Conservation (phyloP, 805 yeast species). For the Zygotorulaspora chibaensis region DNA sequence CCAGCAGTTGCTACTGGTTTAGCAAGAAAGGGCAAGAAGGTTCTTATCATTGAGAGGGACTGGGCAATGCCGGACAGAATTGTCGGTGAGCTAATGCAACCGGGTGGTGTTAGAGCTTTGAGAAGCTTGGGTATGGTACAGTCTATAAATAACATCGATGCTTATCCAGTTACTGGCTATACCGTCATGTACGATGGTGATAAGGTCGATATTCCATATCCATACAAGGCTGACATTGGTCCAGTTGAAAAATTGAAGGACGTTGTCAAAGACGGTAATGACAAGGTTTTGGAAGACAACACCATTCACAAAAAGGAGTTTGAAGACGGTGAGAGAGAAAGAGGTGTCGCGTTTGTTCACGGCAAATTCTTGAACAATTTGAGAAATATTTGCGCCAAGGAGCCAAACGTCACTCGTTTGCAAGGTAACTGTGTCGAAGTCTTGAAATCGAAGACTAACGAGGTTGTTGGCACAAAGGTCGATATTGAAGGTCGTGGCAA, state of each 20-base stretch:
- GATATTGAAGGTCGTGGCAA: slow-evolving; percentile 42
- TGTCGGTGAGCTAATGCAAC: slow-evolving; percentile 96
- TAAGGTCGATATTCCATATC: slow-evolving; percentile 62
- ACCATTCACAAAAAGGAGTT: slow-evolving; percentile 48
- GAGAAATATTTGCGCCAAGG: slow-evolving; percentile 61
- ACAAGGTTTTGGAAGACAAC: slow-evolving; percentile 47
- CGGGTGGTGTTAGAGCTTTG: slow-evolving; percentile 88
- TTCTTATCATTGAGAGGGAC: slow-evolving; percentile 73
- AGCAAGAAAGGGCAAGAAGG: slow-evolving; percentile 86
- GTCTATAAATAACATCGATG: slow-evolving; percentile 48
- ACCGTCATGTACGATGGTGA: slow-evolving; percentile 64
- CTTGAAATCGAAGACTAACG: slow-evolving; percentile 49
- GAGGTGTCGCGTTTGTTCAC: slow-evolving; percentile 89
- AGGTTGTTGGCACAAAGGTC: slow-evolving; percentile 74
- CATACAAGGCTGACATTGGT: slow-evolving; percentile 51
- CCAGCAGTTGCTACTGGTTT: slow-evolving; percentile 87
- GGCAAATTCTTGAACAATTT: slow-evolving; percentile 81
- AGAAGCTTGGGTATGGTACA: slow-evolving; percentile 76
- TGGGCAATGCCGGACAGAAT: slow-evolving; percentile 92
- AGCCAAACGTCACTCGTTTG: slow-evolving; percentile 68
- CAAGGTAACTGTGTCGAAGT: slow-evolving; percentile 81
- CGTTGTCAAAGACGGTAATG: slow-evolving; percentile 56
- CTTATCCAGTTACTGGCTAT: slow-evolving; percentile 75
- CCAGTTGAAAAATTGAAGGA: slow-evolving; percentile 48
- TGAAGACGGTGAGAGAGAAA: slow-evolving; percentile 52